Evolutionary conservation across 768 basidiomycete genomes (phyloP).

Genomic region (Auriculariales sp.): DNA sequence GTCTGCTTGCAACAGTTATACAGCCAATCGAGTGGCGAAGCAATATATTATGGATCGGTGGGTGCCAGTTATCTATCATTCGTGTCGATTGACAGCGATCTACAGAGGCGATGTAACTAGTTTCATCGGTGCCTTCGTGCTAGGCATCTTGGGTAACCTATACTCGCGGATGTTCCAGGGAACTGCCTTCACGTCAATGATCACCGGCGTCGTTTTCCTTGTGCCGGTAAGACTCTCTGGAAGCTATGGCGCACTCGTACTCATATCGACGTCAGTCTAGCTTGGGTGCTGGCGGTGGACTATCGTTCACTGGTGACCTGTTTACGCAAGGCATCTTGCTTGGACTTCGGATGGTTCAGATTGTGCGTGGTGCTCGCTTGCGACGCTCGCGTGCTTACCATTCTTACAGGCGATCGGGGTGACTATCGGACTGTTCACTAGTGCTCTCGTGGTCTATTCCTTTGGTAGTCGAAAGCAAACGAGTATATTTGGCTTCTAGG

Average conservation of each 20-base stretch:
- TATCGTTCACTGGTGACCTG: constrained; percentile 77
- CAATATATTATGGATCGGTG: constrained; percentile 72
- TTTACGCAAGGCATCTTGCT: constrained; percentile 69
- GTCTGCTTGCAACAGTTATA: neutral
- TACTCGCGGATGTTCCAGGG: constrained; percentile 75
- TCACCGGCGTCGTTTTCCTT: constrained; percentile 74
- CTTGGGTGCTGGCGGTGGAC: constrained; percentile 21
- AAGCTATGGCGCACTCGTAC: neutral
- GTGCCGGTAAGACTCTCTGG: constrained; percentile 50
- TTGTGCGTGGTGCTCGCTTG: constrained; percentile 22
- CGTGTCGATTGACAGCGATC: too few species aligned
- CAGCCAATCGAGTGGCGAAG: constrained; percentile 69
- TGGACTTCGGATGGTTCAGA: constrained; percentile 78
- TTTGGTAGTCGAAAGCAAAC: constrained; percentile 76
- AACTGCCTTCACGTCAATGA: constrained; percentile 84
- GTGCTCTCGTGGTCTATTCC: constrained; percentile 73
- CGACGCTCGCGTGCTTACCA: neutral
- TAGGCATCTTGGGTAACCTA: constrained; percentile 63
- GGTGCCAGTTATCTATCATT: too few species aligned
- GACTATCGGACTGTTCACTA: constrained; percentile 80
- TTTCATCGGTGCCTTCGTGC: constrained; percentile 72
- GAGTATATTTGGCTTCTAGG: constrained; percentile 78
- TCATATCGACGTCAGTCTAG: neutral
- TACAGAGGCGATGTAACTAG: constrained; percentile 54
- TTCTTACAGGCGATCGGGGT: constrained; percentile 47